phyloP scores from a whole-genome alignment of 2,329 filamentous ascomycete genomes.

The Thelonectria olida region DNA sequence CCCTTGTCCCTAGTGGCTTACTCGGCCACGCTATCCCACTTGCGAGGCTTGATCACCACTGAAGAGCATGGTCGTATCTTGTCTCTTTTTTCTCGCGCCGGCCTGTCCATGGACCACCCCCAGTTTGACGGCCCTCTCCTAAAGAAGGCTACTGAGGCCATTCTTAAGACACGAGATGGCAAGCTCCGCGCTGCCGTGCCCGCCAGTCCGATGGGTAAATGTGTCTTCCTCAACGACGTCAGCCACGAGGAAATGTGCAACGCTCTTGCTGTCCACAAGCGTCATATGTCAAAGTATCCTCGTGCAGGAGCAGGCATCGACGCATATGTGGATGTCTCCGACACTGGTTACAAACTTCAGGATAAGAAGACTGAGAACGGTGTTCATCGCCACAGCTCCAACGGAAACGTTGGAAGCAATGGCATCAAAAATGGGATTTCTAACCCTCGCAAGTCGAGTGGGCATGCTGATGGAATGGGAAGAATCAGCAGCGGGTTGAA shows the following conservation, averaged over 20 bases:
- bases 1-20: conserved; percentile 65
- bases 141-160: conserved; percentile 72
- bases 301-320: conserved; percentile 73
- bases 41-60: conserved; percentile 67
- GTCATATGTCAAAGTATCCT: conserved; percentile 68
- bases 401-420: not conserved
- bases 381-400: not conserved
- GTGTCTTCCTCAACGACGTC: conserved; percentile 75
- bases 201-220: conserved; percentile 68
- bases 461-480: conserved; percentile 2
- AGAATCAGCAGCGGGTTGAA: conserved; percentile 26
- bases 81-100: conserved; percentile 74
- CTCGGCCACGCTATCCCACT: conserved; percentile 73
- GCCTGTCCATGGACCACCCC: conserved; percentile 76
- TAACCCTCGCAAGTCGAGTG: conserved; percentile 18
- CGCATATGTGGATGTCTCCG: conserved; percentile 74
- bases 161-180: conserved; percentile 76
- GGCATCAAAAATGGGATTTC: conserved; percentile 25
- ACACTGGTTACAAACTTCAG: conserved; percentile 67
- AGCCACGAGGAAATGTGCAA: conserved; percentile 67
- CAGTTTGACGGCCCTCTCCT: conserved; percentile 73
- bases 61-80: conserved; percentile 70
- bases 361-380: not conserved
- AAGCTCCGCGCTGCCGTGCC: conserved; percentile 74
- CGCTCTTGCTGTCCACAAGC: conserved; percentile 71